Conservation (phyloP, 2,329 filamentous ascomycete genomes). For the Hypomyces perniciosus region DNA sequence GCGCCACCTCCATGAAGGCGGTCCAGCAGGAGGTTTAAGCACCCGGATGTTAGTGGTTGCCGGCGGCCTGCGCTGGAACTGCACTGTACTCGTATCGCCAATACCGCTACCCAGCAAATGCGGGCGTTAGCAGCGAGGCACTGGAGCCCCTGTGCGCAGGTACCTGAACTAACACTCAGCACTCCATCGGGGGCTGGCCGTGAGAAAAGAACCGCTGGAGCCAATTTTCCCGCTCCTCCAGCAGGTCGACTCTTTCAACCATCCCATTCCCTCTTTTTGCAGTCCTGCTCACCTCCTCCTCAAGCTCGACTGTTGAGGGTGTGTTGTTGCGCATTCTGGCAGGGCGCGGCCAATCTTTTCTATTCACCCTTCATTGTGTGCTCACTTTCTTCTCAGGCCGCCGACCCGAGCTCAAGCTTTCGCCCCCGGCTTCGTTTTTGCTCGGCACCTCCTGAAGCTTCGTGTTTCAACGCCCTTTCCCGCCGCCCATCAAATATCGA, state of each 20-base stretch:
- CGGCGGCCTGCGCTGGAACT: not conserved
- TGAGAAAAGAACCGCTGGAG: constrained; percentile 11
- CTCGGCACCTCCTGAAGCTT: constrained; percentile 25
- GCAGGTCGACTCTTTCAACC: constrained; percentile 7
- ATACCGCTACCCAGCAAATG: too few relatives aligned
- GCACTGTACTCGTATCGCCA: not conserved
- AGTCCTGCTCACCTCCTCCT: constrained; percentile 13
- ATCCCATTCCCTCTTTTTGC: constrained; percentile 13
- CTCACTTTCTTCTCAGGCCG: constrained; percentile 14
- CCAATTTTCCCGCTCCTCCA: constrained; percentile 15
- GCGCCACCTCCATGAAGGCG: not conserved
- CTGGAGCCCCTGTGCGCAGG: not conserved
- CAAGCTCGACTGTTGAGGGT: constrained; percentile 15
- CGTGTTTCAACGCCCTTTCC: constrained; percentile 19
- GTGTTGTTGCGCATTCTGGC: constrained; percentile 17
- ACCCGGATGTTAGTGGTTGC: not conserved
- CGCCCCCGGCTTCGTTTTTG: constrained; percentile 19
- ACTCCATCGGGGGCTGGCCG: not conserved
- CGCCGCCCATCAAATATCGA: constrained; percentile 17
- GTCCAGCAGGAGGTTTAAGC: too few relatives aligned
- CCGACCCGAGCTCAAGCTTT: constrained; percentile 14
- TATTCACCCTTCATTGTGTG: constrained; percentile 14
- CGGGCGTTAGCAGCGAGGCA: not conserved
- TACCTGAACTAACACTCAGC: constrained; percentile 10
- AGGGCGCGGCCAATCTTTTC: constrained; percentile 15